Conservation (phyloP, 129 eudicot species). For the Flaveria bidentis region DNA sequence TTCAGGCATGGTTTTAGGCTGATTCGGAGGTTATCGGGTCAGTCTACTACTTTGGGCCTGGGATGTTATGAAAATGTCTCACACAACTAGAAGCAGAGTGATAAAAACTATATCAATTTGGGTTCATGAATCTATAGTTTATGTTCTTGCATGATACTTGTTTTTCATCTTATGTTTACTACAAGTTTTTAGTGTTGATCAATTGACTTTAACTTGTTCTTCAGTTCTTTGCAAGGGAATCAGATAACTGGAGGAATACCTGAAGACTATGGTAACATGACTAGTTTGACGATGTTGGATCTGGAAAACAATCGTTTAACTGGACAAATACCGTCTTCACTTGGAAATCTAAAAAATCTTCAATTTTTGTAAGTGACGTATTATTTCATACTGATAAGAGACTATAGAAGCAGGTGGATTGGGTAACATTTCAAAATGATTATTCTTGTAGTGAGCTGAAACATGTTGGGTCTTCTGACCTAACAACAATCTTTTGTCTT, state of each 20-base stretch:
- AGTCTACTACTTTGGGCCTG: neutral
- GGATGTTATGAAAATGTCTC: conserved; percentile 2
- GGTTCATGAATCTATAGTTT: neutral
- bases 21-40: neutral
- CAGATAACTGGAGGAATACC: conserved; percentile 86
- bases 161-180: neutral
- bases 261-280: conserved; percentile 74
- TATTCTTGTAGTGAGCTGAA: neutral
- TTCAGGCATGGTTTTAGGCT: neutral
- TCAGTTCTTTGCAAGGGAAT: conserved; percentile 81
- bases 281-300: conserved; percentile 75
- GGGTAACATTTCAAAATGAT: neutral
- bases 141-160: neutral
- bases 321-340: conserved; percentile 93
- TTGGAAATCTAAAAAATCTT: conserved; percentile 78
- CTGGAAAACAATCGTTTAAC: conserved; percentile 67
- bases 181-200: neutral
- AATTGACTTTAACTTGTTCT: neutral
- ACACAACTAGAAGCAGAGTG: neutral
- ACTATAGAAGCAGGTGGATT: neutral
- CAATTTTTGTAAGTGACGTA: conserved; percentile 60
- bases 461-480: neutral
- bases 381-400: neutral
- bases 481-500: neutral
- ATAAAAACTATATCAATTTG: neutral